Evolutionary conservation across 495 filamentous ascomycete genomes (phyloP).

Genomic region (Cudoniella acicularis): DNA sequence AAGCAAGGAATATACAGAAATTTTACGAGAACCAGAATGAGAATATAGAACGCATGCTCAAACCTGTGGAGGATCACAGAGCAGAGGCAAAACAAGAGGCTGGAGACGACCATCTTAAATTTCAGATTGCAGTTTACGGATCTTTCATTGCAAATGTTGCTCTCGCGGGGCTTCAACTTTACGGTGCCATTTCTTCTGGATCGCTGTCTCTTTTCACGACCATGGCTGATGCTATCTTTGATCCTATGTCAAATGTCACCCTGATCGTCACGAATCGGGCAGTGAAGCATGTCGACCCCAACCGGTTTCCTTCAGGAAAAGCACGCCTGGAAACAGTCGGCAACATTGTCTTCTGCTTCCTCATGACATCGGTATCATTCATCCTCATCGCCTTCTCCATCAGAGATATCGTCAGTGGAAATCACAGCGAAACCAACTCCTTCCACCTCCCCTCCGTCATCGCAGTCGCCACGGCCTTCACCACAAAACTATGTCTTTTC

Average conservation of each 20-base stretch:
- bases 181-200: conserved; percentile 79
- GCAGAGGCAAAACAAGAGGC: conserved; percentile 75
- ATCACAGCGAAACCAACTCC: conserved; percentile 35
- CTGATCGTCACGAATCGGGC: conserved; percentile 86
- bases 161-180: conserved; percentile 77
- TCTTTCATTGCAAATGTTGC: conserved; percentile 81
- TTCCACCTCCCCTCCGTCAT: conserved; percentile 87
- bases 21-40: conserved; percentile 94
- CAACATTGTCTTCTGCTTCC: conserved; percentile 95
- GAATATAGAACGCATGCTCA: conserved; percentile 86
- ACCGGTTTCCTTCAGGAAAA: conserved; percentile 88
- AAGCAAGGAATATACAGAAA: conserved; percentile 64
- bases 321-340: conserved; percentile 93
- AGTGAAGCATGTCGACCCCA: conserved; percentile 82
- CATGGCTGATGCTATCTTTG: conserved; percentile 95
- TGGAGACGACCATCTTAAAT: conserved; percentile 75
- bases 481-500: conserved; percentile 80
- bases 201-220: conserved; percentile 96
- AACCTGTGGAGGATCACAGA: conserved; percentile 87
- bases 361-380: conserved; percentile 89
- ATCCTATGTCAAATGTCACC: conserved; percentile 86
- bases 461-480: conserved; percentile 80
- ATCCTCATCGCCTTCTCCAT: conserved; percentile 87
- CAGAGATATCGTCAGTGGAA: conserved; percentile 55
- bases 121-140: conserved; percentile 86